Evolutionary conservation across 2,329 filamentous ascomycete genomes (phyloP), one percentile per base, ranked within the genome.

Genomic region (Fusarium virguliforme): DNA sequence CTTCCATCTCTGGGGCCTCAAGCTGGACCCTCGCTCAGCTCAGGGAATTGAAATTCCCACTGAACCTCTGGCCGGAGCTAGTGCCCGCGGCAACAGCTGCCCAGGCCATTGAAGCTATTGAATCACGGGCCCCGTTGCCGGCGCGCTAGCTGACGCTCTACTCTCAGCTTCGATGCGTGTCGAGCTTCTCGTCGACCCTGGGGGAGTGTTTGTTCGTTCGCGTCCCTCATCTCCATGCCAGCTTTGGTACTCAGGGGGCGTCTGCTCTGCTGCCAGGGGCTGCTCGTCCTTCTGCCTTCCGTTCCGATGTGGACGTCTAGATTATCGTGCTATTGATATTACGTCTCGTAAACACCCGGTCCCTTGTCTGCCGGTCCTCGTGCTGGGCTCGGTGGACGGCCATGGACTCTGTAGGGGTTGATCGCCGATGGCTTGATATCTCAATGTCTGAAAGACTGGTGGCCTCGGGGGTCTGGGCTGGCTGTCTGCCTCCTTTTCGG

Each of bases 211-310:
- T 48, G 15, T 48, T 30, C 13, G 43, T 48, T 48, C 43, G 28
- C n/a, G 43, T 48, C 43, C 43, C 43, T 48, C 43, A 30, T 48
- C 43, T 48, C 43, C 43, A 48, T 48, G 43, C 43, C 43, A 48
- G 26, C 26, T 48, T 48, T 48, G 43, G n/a, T 48, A 30, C 30
- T 24, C 43, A 43, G 8, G 43, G 43, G 43, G 43, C n/a, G 43
- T 48, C 43, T 48, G 28, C 26, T 48, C 43, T 48, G 43, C 26
- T 48, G 26, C 43, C 26, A 18, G 43, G 43, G 43, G 26, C 15
- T 10, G 43, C 30, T 48, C 43, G 18, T 48, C 43, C 4, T 48
- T 26, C 6, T 12, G 15, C 28, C 43, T 18, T 48, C 26, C 43
- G 30, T 48, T 48, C 43, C 43, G 43, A 24, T 18, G 30, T 5